Percentiles rank a stretch among this genome's conserved stretches.
Evolutionary conservation across 257 asterid species (phyloP).

Genomic region (Jacaranda copaia): DNA sequence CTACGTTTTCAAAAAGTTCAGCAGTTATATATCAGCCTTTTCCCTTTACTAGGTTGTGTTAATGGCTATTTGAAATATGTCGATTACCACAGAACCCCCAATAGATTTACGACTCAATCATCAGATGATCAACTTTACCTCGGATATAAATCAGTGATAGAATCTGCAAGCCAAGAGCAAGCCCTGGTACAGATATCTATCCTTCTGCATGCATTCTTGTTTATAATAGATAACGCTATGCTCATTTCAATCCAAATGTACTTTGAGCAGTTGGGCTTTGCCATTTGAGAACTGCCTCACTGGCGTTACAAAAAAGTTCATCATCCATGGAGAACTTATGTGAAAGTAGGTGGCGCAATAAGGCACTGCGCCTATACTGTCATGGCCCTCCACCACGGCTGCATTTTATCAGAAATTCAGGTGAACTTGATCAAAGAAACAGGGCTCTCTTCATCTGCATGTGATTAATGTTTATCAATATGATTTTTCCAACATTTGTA

Average conservation of each 20-base stretch:
- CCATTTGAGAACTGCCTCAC: slow-evolving; percentile 84
- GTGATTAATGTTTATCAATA: not conserved
- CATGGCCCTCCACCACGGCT: slow-evolving; percentile 90
- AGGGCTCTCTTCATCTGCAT: no score
- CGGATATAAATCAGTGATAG: slow-evolving; percentile 75
- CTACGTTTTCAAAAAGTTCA: not conserved
- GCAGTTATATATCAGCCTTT: not conserved
- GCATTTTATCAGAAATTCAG: slow-evolving; percentile 88
- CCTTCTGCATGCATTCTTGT: slow-evolving; percentile 12
- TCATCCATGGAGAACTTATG: slow-evolving; percentile 68
- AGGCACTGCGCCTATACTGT: slow-evolving; percentile 82
- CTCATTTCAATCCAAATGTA: not conserved
- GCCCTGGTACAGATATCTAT: slow-evolving; percentile 49
- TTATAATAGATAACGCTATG: not conserved
- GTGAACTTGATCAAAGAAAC: slow-evolving; percentile 35
- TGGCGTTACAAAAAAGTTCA: slow-evolving; percentile 65
- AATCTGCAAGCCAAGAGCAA: slow-evolving; percentile 73
- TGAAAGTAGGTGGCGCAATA: slow-evolving; percentile 65
- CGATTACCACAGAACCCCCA: slow-evolving; percentile 56
- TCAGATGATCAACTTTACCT: slow-evolving; percentile 62
- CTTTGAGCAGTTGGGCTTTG: slow-evolving; percentile 62
- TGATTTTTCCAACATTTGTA: slow-evolving; percentile 1
- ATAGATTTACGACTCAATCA: slow-evolving; percentile 57
- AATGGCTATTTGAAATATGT: slow-evolving; percentile 60
- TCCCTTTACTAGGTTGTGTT: slow-evolving; percentile 63